phyloP scores from a whole-genome alignment of 2,329 filamentous ascomycete genomes.

The Fusarium sp. region DNA sequence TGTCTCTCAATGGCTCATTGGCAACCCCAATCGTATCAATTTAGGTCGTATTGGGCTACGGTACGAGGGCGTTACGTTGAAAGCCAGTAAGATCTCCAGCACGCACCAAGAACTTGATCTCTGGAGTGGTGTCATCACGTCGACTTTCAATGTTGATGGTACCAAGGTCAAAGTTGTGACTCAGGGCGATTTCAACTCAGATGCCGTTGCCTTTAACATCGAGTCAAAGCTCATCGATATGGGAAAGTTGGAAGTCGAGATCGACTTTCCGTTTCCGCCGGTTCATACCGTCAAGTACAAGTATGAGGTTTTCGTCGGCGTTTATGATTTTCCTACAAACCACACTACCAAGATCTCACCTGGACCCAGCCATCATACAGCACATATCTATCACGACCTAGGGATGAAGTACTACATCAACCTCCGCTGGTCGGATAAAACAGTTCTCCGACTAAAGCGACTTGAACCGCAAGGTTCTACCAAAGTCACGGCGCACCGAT shows the following conservation, averaged over 20 bases:
- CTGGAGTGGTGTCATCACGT: constrained; percentile 46
- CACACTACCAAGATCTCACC: constrained; percentile 48
- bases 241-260: constrained; percentile 49
- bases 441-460: constrained; percentile 26
- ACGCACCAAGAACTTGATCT: constrained; percentile 44
- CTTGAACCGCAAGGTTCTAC: constrained; percentile 40
- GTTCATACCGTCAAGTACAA: constrained; percentile 53
- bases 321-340: constrained; percentile 51
- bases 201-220: constrained; percentile 50
- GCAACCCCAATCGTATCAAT: constrained; percentile 57
- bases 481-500: constrained; percentile 46
- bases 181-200: constrained; percentile 51
- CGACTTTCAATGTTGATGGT: constrained; percentile 48
- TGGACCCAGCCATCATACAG: constrained; percentile 19
- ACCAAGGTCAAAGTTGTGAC: constrained; percentile 49
- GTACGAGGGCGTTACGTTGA: constrained; percentile 47
- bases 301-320: constrained; percentile 55
- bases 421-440: constrained; percentile 45
- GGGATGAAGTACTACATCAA: constrained; percentile 53
- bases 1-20: constrained; percentile 61
- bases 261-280: constrained; percentile 56
- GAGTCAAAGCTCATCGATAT: constrained; percentile 48
- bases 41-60: constrained; percentile 54
- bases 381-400: constrained; percentile 51
- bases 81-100: constrained; percentile 41